Evolutionary conservation across 148 eudicot species (phyloP).

Genomic region (Linanthus parryae): DNA sequence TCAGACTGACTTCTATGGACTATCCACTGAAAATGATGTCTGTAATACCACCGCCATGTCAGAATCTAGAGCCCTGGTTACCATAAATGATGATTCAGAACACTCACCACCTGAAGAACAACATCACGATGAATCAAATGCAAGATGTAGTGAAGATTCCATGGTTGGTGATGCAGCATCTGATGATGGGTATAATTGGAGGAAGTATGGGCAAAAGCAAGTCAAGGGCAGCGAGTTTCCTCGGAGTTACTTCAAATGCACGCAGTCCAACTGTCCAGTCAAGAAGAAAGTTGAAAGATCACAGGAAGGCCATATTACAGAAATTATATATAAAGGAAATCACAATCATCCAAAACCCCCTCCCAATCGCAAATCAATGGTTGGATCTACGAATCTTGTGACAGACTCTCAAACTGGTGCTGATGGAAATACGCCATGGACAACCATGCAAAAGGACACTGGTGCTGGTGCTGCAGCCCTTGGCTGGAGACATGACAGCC

Average conservation of each 20-base stretch:
- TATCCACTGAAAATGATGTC: constrained; percentile 15
- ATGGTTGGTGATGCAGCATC: constrained; percentile 29
- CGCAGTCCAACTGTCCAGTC: constrained; percentile 47
- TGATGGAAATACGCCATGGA: constrained; percentile 28
- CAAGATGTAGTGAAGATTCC: constrained; percentile 25
- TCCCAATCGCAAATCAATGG: constrained; percentile 31
- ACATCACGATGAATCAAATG: constrained; percentile 31
- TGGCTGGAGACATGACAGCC: constrained; percentile 40
- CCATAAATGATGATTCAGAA: constrained; percentile 6
- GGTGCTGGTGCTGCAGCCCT: constrained; percentile 14
- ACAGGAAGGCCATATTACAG: constrained; percentile 59
- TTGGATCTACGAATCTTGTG: constrained; percentile 30
- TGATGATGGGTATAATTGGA: constrained; percentile 68
- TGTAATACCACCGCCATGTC: constrained; percentile 5
- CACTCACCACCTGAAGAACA: constrained; percentile 35
- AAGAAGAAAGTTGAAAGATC: constrained; percentile 70
- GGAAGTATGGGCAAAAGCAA: constrained; percentile 75
- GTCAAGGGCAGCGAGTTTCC: constrained; percentile 72
- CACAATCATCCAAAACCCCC: constrained; percentile 64
- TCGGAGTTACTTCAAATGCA: constrained; percentile 66
- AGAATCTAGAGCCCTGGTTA: constrained; percentile 10
- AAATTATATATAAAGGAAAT: constrained; percentile 61
- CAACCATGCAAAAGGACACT: constrained; percentile 21
- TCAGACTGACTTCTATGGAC: constrained; percentile 19
- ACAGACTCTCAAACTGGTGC: constrained; percentile 25